Percentiles rank a stretch among this genome's conserved stretches.
Conservation (phyloP, 2,329 filamentous ascomycete species). For the Coniochaeta sp. region DNA sequence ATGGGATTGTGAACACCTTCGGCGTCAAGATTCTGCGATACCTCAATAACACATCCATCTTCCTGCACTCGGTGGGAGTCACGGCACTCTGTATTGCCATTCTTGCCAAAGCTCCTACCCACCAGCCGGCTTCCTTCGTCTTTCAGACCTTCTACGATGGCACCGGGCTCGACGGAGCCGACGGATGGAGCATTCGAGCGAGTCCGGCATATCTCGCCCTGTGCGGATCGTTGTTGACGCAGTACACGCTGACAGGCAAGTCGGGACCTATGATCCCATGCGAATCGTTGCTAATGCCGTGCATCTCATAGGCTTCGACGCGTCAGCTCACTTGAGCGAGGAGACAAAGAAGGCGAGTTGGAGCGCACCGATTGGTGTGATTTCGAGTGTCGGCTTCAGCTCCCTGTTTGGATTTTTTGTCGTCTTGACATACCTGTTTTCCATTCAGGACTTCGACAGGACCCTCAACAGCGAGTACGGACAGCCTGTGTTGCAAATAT, state of each 20-base stretch:
- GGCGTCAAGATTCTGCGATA: conserved; percentile 47
- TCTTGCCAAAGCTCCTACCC: conserved; percentile 47
- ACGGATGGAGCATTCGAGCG: conserved; percentile 45
- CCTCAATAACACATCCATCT: conserved; percentile 48
- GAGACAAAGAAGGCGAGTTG: conserved; percentile 49
- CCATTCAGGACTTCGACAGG: conserved; percentile 46
- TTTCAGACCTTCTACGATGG: conserved; percentile 36
- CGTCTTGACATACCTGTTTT: conserved; percentile 49
- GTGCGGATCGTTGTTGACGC: conserved; percentile 44
- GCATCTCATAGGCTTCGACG: conserved; percentile 39
- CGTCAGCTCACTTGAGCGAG: conserved; percentile 48
- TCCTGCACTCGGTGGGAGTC: conserved; percentile 46
- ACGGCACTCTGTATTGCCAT: conserved; percentile 45
- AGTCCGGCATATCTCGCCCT: conserved; percentile 46
- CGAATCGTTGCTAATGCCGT: conserved; percentile 46
- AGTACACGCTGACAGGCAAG: conserved; percentile 40
- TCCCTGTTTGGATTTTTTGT: conserved; percentile 52
- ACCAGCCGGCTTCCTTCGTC: conserved; percentile 47
- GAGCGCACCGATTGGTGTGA: conserved; percentile 49
- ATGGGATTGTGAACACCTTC: conserved; percentile 49
- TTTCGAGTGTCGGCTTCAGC: conserved; percentile 48
- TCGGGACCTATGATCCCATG: conserved; percentile 43
- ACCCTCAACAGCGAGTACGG: conserved; percentile 36
- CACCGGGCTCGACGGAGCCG: conserved; percentile 34
- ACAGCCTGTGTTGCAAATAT: conserved; percentile 51